Evolutionary conservation across 2,329 filamentous ascomycete species (phyloP).

Genomic region (Ophiocordyceps camponoti-leonardi): DNA sequence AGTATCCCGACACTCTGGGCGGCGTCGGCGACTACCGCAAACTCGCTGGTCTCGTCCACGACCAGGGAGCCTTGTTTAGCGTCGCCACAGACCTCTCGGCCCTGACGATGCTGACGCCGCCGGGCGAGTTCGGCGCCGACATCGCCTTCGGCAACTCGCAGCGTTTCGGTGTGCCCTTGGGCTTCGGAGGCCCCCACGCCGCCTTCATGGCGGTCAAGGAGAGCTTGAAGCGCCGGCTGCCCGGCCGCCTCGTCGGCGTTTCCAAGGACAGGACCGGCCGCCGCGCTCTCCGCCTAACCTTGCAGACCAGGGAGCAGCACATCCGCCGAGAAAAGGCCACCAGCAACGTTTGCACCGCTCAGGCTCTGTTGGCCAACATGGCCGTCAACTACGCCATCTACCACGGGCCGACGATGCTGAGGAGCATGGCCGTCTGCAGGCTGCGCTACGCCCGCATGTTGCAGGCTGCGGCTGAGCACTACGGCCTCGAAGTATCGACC

Average conservation of each 20-base stretch:
- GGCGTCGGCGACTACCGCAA: slow-evolving; percentile 57
- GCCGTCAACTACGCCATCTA: slow-evolving; percentile 88
- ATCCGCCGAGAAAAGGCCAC: slow-evolving; percentile 93
- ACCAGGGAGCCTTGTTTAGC: slow-evolving; percentile 61
- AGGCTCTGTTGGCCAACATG: slow-evolving; percentile 90
- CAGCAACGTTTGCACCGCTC: slow-evolving; percentile 92
- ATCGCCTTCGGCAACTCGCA: slow-evolving; percentile 90
- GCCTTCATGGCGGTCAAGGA: slow-evolving; percentile 90
- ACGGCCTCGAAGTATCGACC: slow-evolving; percentile 47
- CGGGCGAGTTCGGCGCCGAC: slow-evolving; percentile 87
- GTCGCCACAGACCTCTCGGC: slow-evolving; percentile 83
- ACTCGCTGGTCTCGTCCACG: slow-evolving; percentile 63
- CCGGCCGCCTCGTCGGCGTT: slow-evolving; percentile 74
- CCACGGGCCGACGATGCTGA: slow-evolving; percentile 72
- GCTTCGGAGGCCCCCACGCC: slow-evolving; percentile 86
- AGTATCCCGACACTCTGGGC: slow-evolving; percentile 84
- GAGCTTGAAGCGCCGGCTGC: slow-evolving; percentile 87
- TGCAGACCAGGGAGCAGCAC: slow-evolving; percentile 92
- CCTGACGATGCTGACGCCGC: slow-evolving; percentile 71
- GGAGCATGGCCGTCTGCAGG: slow-evolving; percentile 64
- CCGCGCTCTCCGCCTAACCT: slow-evolving; percentile 62
- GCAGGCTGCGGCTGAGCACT: slow-evolving; percentile 41
- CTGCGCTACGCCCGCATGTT: slow-evolving; percentile 55
- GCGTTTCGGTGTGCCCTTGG: slow-evolving; percentile 79
- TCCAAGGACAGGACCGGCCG: slow-evolving; percentile 81